A percentile compares a stretch with the other conserved stretches of the same genome.
phyloP scores from a whole-genome alignment of 345 rosid species.

The Salix koriyanagi region DNA sequence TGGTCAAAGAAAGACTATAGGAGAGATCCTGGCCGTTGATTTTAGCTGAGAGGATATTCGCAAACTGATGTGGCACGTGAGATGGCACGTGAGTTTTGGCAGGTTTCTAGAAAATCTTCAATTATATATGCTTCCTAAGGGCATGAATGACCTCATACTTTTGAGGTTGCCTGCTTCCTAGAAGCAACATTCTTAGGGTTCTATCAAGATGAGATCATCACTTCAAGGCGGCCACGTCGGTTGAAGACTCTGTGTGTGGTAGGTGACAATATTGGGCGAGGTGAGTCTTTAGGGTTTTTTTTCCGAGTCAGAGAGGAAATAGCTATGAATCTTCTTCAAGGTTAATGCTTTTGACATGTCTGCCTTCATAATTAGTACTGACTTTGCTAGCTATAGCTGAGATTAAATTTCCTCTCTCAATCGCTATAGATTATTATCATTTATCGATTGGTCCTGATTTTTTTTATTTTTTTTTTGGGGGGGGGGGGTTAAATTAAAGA shows the following conservation, averaged over 20 bases:
- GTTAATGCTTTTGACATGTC: not conserved
- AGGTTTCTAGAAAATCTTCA: not conserved
- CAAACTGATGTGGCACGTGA: not conserved
- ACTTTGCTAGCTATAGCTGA: not conserved
- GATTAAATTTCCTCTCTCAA: not conserved
- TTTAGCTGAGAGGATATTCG: not conserved
- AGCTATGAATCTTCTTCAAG: not conserved
- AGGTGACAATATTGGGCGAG: conserved; percentile 13
- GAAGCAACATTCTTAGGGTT: not conserved
- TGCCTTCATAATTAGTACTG: not conserved
- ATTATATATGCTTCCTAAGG: too few species aligned
- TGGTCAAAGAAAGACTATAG: conserved; percentile 36
- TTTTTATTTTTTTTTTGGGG: too few species aligned
- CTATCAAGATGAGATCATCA: conserved; percentile 4
- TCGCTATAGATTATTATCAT: too few species aligned
- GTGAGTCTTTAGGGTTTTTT: not conserved
- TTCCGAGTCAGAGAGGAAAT: not conserved
- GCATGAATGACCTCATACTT: not conserved
- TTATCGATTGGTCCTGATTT: too few species aligned
- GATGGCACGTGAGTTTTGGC: not conserved
- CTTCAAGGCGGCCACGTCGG: conserved; percentile 15
- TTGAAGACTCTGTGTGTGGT: conserved; percentile 3
- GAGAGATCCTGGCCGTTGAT: conserved; percentile 31
- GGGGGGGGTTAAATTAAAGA: too few species aligned
- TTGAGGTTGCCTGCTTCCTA: conserved; percentile 4